These are phyloP conservation scores for Byssothecium circinans DNA, from an alignment of 2,329 filamentous ascomycete genomes.

Conservation along the genomic window DNA sequence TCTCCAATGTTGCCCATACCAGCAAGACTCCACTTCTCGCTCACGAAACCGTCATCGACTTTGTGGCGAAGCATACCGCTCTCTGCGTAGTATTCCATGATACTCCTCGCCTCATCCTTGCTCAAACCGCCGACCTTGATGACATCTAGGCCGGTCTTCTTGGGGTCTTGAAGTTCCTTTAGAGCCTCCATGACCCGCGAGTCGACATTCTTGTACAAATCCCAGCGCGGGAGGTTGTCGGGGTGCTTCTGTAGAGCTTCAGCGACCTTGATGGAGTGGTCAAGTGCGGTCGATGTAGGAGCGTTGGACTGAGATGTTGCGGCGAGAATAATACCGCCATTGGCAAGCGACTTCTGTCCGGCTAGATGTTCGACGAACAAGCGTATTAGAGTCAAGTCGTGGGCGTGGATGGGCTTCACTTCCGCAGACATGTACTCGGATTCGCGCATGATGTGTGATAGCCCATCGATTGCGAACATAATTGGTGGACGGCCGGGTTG, in stretches of 20 bases:
- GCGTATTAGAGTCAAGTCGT: slow-evolving; percentile 76
- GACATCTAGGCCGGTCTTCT: slow-evolving; percentile 44
- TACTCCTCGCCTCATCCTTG: slow-evolving; percentile 71
- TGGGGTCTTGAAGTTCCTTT: slow-evolving; percentile 41
- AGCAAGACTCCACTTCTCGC: slow-evolving; percentile 80
- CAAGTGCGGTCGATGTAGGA: slow-evolving; percentile 65
- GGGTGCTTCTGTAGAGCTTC: slow-evolving; percentile 46
- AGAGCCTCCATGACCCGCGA: slow-evolving; percentile 53
- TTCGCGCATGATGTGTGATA: slow-evolving; percentile 77
- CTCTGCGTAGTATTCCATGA: slow-evolving; percentile 92
- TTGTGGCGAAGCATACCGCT: slow-evolving; percentile 75
- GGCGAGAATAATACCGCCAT: slow-evolving; percentile 78
- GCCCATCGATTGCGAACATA: slow-evolving; percentile 75
- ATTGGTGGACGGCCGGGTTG: slow-evolving; percentile 60
- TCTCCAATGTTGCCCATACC: slow-evolving; percentile 83
- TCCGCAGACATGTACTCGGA: slow-evolving; percentile 74
- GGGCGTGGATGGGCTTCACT: slow-evolving; percentile 77
- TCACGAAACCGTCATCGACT: slow-evolving; percentile 71
- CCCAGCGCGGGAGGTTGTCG: slow-evolving; percentile 45
- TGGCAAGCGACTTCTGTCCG: slow-evolving; percentile 54
- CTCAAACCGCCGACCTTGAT: slow-evolving; percentile 67
- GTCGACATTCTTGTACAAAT: slow-evolving; percentile 58
- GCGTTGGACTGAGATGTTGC: slow-evolving; percentile 73
- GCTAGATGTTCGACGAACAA: slow-evolving; percentile 72
- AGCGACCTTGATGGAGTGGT: slow-evolving; percentile 63